Conservation (phyloP, 441 rosid genomes). For the Eutrema salsugineum region DNA sequence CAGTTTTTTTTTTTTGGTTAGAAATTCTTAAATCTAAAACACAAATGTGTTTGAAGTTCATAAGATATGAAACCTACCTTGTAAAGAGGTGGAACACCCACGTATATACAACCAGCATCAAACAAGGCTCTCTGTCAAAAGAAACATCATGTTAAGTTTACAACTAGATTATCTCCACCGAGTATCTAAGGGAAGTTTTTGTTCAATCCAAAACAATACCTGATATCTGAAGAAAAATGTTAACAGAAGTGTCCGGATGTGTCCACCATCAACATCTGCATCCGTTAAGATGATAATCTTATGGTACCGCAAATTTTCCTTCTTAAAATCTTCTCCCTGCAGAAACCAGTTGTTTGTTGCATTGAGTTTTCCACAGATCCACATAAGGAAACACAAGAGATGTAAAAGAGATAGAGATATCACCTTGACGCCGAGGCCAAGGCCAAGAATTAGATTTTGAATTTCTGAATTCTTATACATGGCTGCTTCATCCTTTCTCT, state of each 20-base stretch:
- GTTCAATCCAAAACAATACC: constrained; percentile 41
- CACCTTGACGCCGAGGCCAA: constrained; percentile 96
- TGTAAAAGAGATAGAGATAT: background rate
- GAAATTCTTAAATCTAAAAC: background rate
- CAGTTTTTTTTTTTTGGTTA: background rate
- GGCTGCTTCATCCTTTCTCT: constrained; percentile 94
- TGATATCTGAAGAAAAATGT: constrained; percentile 97
- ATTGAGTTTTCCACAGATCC: background rate
- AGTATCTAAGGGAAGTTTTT: background rate
- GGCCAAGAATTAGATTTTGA: constrained; percentile 88
- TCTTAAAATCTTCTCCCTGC: constrained; percentile 95
- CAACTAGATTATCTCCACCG: background rate
- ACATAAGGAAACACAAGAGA: background rate
- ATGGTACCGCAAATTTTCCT: constrained; percentile 88
- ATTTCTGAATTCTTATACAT: constrained; percentile 98
- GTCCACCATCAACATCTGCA: constrained; percentile 99
- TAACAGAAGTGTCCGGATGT: constrained; percentile 84
- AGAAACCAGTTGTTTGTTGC: constrained; percentile 19
- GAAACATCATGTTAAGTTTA: constrained; percentile 19
- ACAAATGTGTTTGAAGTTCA: background rate
- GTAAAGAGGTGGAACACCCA: constrained; percentile 96
- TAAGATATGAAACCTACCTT: constrained; percentile 49
- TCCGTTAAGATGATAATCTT: constrained; percentile 93
- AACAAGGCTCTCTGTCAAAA: constrained; percentile 76
- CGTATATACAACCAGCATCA: constrained; percentile 88